Evolutionary conservation across 495 filamentous ascomycete genomes (phyloP).

Genomic region (Penicillium daleae): DNA sequence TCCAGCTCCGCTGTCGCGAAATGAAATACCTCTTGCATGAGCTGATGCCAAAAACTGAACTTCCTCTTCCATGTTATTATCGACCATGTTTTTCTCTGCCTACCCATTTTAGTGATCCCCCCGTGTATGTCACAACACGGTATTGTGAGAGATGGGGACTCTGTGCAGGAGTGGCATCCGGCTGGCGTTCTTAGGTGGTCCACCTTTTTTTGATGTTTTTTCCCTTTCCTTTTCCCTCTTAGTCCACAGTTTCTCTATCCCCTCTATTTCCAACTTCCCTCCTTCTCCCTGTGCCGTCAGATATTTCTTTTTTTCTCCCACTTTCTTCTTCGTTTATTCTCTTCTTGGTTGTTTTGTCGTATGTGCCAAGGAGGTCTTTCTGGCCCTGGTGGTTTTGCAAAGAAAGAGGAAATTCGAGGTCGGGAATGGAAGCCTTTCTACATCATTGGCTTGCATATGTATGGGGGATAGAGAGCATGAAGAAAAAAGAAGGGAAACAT

Average conservation of each 20-base stretch:
- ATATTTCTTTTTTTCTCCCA: slow-evolving; percentile 16
- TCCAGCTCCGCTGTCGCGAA: slow-evolving; percentile 53
- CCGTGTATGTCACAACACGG: slow-evolving; percentile 44
- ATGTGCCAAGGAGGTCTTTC: slow-evolving; percentile 17
- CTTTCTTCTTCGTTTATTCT: slow-evolving; percentile 12
- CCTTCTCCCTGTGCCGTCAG: slow-evolving; percentile 19
- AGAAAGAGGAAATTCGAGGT: slow-evolving; percentile 19
- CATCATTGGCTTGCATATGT: slow-evolving; percentile 1
- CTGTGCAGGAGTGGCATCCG: slow-evolving; percentile 53
- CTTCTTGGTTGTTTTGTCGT: slow-evolving; percentile 13
- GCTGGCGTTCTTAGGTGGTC: slow-evolving; percentile 56
- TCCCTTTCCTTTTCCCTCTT: slow-evolving; percentile 38
- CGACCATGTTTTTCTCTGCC: slow-evolving; percentile 42
- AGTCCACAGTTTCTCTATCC: slow-evolving; percentile 29
- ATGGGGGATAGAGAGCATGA: neutral
- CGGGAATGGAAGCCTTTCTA: slow-evolving; percentile 11
- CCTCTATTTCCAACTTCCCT: slow-evolving; percentile 25
- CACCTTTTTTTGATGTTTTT: slow-evolving; percentile 39
- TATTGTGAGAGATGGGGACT: slow-evolving; percentile 39
- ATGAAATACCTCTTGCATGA: slow-evolving; percentile 39
- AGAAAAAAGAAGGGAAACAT: slow-evolving; percentile 26
- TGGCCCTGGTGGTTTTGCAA: slow-evolving; percentile 24
- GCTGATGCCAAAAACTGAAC: slow-evolving; percentile 37
- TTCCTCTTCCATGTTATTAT: slow-evolving; percentile 40
- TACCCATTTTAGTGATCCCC: slow-evolving; percentile 46